Percentiles rank a stretch among this genome's conserved stretches.
phyloP scores from a whole-genome alignment of 2,329 filamentous ascomycete species.

The Sporothrix euskadiensis region DNA sequence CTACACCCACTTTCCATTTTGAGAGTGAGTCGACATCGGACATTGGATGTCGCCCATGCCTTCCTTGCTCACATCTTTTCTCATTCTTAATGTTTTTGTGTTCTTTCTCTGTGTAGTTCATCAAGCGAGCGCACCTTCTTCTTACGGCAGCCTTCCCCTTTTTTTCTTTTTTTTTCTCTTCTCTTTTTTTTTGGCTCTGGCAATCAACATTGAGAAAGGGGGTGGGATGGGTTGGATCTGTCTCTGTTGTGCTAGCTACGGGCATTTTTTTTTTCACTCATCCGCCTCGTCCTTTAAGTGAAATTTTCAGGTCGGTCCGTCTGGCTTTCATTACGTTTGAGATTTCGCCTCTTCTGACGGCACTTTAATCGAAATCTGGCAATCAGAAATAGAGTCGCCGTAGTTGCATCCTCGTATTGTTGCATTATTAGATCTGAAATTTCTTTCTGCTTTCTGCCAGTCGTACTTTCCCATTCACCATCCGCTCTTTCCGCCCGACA shows the following conservation, averaged over 20 bases:
- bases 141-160: neutral
- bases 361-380: neutral
- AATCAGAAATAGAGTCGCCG: neutral
- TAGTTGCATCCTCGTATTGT: conserved; percentile 14
- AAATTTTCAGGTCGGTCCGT: conserved; percentile 1
- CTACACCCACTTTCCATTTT: neutral
- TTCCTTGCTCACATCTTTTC: neutral
- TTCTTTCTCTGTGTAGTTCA: neutral
- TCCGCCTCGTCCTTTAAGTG: neutral
- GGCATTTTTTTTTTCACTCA: neutral
- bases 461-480: neutral
- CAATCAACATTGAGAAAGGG: neutral
- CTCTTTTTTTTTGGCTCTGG: neutral
- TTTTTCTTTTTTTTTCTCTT: neutral
- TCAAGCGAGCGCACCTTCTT: neutral
- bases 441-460: neutral
- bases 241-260: neutral
- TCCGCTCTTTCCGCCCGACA: neutral
- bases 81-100: too few species aligned
- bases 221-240: neutral
- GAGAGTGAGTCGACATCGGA: conserved; percentile 1
- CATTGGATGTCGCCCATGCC: neutral
- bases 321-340: conserved; percentile 19
- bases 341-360: conserved; percentile 9
- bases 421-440: neutral